Evolutionary conservation across 2,329 filamentous ascomycete species (phyloP).

Genomic region (Phoma sp.): DNA sequence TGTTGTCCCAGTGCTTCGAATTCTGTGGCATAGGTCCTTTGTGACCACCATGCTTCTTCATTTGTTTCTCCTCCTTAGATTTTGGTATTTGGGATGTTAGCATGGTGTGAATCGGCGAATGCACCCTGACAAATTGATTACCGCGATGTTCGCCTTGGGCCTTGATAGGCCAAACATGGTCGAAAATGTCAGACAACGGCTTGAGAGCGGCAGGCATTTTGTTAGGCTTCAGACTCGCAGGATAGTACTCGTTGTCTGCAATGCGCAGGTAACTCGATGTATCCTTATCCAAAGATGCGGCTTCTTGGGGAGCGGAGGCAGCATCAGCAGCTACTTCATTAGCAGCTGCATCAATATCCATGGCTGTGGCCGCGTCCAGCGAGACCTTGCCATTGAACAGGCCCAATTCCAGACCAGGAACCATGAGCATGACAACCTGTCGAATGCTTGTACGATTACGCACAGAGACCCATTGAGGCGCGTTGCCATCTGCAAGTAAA

Average conservation of each 20-base stretch:
- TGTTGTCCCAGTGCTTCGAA: constrained; percentile 72
- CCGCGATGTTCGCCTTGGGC: constrained; percentile 81
- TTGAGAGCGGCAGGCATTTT: constrained; percentile 54
- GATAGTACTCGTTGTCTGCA: constrained; percentile 59
- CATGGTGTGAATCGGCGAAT: constrained; percentile 87
- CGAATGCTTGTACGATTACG: constrained; percentile 61
- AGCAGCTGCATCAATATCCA: constrained; percentile 1
- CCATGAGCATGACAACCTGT: constrained; percentile 88
- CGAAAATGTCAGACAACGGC: constrained; percentile 81
- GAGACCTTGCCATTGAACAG: constrained; percentile 73
- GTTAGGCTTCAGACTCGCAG: constrained; percentile 49
- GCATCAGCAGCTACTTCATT: constrained; percentile 17
- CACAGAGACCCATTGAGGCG: constrained; percentile 69
- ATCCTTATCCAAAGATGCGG: constrained; percentile 11
- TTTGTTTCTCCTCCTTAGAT: constrained; percentile 68
- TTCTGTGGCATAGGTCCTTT: constrained; percentile 64
- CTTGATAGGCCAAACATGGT: constrained; percentile 86
- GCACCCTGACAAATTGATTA: constrained; percentile 69
- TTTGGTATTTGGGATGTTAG: constrained; percentile 76
- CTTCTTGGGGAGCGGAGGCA: constrained; percentile 2
- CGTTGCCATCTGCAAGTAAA: constrained; percentile 63
- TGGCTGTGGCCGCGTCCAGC: constrained; percentile 19
- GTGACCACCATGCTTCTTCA: constrained; percentile 50
- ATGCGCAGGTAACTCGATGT: constrained; percentile 40
- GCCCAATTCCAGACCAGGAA: constrained; percentile 85